Conservation (phyloP, 495 filamentous ascomycete genomes). For the Parachaetomium inaequale region DNA sequence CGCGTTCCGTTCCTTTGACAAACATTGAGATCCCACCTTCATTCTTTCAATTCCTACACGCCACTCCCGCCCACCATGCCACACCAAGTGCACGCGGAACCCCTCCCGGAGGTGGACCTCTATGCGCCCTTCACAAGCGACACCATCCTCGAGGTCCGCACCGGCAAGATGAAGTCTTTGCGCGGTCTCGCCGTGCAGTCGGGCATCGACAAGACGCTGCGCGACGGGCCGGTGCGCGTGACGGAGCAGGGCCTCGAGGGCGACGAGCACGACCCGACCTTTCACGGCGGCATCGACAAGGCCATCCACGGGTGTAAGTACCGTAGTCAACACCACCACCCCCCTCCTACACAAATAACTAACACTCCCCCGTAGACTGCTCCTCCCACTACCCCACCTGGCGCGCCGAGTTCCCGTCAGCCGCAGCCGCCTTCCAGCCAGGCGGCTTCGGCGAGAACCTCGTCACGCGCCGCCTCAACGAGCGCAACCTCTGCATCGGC, state of each 20-base stretch:
- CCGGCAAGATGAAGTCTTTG: conserved; percentile 50
- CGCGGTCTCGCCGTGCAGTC: conserved; percentile 40
- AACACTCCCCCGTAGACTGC: conserved; percentile 37
- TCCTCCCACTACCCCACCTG: conserved; percentile 51
- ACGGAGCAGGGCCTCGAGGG: conserved; percentile 44
- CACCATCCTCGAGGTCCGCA: conserved; percentile 50
- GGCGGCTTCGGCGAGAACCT: conserved; percentile 60
- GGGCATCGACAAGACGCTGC: conserved; percentile 51
- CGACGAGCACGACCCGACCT: conserved; percentile 55
- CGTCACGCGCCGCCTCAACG: conserved; percentile 48
- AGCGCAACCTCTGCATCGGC: conserved; percentile 57
- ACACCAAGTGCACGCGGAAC: conserved; percentile 19
- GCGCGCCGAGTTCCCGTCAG: conserved; percentile 42
- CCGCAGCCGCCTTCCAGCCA: conserved; percentile 41
- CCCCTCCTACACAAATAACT: background rate
- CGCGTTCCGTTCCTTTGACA: background rate
- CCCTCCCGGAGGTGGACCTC: conserved; percentile 35
- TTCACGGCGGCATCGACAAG: conserved; percentile 54
- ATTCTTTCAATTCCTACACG: background rate
- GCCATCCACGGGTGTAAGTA: conserved; percentile 53
- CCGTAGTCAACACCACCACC: too few relatives aligned
- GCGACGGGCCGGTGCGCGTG: conserved; percentile 40
- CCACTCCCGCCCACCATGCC: background rate
- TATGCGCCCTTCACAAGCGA: conserved; percentile 42
- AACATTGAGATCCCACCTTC: background rate